Evolutionary conservation across 2,329 filamentous ascomycete genomes (phyloP), one percentile per base, ranked within the genome.

Genomic region (Ceratocystis smalleyi): DNA sequence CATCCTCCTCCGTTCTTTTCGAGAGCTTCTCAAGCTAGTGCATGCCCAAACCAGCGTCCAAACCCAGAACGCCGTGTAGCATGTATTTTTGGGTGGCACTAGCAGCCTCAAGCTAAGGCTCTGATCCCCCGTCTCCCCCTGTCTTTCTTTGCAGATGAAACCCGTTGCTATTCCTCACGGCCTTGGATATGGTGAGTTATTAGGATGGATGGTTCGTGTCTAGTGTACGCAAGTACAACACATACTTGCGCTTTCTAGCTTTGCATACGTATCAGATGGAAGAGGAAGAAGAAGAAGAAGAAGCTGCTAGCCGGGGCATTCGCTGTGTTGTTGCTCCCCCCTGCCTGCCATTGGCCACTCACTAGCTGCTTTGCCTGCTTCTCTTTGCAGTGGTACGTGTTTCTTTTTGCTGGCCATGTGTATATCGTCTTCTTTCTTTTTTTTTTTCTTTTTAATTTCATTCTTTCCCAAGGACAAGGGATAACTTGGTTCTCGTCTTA

Each of bases 71-170:
- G 8, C 22, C 22, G 22, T 54, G 49, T 54, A 54, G 49, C 49
- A 54, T 54, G 49, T 54, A 54, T 54, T 54, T 54, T 54, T 54
- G 49, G 49, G 49, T 27, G 49, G 49, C 49, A 27, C 49, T 54
- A 54, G 49, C 22, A 54, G 15, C 17, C 45, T n/a, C 17, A n/a
- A 47, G 17, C 45, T 10, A 47, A 47, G 19, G 45, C 45, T 19
- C 45, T 19, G 45, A 47, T 47, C 45, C 17, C 45, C 45, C 45
- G 10, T 40, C 45, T 19, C 5, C 45, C 17, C 19, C 45, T 47
- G 45, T 19, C 45, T 47, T 40, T 40, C 35, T 10, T 40, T 47
- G 45, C n/a, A 47, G 45, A 47, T 47, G 45, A 47, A 47, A 47
- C 45, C 5, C 3, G 45, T 19, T 19, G 45, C 45, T 47, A n/a